phyloP scores from a whole-genome alignment of 306 rosid genomes.

The Prunus padus region DNA sequence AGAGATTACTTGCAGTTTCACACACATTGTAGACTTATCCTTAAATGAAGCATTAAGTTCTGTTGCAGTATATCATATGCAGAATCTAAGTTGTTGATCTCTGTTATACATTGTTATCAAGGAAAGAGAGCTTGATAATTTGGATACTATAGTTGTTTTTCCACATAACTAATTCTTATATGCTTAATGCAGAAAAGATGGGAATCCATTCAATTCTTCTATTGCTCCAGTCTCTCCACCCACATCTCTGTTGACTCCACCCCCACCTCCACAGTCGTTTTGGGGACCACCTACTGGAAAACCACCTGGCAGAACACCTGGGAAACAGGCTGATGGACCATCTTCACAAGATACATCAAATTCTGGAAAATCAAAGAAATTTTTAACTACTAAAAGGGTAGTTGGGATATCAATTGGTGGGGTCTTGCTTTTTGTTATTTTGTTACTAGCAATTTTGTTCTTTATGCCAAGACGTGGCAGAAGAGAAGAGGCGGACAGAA shows the following conservation, averaged over 20 bases:
- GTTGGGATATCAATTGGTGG: slow-evolving; percentile 74
- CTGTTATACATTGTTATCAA: not conserved
- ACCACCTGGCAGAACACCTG: slow-evolving; percentile 46
- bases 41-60: slow-evolving; percentile 7
- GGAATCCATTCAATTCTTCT: slow-evolving; percentile 71
- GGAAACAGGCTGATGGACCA: slow-evolving; percentile 63
- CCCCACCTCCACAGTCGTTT: slow-evolving; percentile 33
- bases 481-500: slow-evolving; percentile 46
- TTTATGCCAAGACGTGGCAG: slow-evolving; percentile 59
- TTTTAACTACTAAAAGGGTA: slow-evolving; percentile 49
- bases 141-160: not conserved
- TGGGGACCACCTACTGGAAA: slow-evolving; percentile 25
- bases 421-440: slow-evolving; percentile 43
- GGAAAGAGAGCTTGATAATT: slow-evolving; percentile 6
- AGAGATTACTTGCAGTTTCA: slow-evolving; percentile 26
- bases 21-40: not conserved
- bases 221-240: slow-evolving; percentile 53
- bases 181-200: slow-evolving; percentile 65
- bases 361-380: slow-evolving; percentile 48
- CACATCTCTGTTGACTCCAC: slow-evolving; percentile 36
- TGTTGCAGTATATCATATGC: not conserved
- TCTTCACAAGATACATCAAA: slow-evolving; percentile 48
- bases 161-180: slow-evolving; percentile 19
- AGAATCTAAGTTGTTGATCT: no score
- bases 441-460: slow-evolving; percentile 52